Conservation (phyloP, 441 rosid species). For the Adansonia madagascariensis region DNA sequence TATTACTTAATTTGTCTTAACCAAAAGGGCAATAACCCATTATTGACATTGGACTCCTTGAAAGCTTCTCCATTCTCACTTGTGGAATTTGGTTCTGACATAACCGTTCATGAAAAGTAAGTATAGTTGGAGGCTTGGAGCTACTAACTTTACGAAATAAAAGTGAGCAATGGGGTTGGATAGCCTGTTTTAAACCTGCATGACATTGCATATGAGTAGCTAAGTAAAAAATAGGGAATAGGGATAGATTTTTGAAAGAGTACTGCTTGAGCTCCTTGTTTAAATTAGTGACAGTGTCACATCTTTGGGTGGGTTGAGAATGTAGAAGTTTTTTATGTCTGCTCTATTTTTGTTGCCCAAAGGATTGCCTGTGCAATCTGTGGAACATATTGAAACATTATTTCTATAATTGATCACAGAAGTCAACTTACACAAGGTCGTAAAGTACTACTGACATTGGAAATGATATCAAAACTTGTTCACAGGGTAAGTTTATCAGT, state of each 20-base stretch:
- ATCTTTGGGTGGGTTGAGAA: background rate
- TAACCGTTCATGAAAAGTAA: background rate
- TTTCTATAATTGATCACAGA: constrained; percentile 46
- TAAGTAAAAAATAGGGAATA: background rate
- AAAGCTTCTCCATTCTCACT: constrained; percentile 11
- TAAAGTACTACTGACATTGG: constrained; percentile 75
- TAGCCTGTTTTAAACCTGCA: constrained; percentile 1
- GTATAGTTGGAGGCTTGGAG: background rate
- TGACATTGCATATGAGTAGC: background rate
- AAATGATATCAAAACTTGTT: constrained; percentile 81
- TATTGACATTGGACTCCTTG: constrained; percentile 2
- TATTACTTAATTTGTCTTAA: background rate
- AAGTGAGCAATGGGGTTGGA: background rate
- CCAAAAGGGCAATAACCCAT: background rate
- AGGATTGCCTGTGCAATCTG: constrained; percentile 28
- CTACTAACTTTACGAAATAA: background rate
- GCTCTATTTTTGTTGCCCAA: constrained; percentile 5
- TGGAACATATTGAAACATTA: constrained; percentile 13
- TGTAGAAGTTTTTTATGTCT: constrained; percentile 22
- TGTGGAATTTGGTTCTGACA: constrained; percentile 9
- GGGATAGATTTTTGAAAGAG: background rate
- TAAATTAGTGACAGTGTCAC: background rate
- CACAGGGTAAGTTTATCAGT: constrained; percentile 57
- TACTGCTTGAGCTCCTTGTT: background rate
- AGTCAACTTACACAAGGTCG: constrained; percentile 87